Base-by-base conservation (phyloP, 495 filamentous ascomycete species). In the Bacidia rubella region DNA sequence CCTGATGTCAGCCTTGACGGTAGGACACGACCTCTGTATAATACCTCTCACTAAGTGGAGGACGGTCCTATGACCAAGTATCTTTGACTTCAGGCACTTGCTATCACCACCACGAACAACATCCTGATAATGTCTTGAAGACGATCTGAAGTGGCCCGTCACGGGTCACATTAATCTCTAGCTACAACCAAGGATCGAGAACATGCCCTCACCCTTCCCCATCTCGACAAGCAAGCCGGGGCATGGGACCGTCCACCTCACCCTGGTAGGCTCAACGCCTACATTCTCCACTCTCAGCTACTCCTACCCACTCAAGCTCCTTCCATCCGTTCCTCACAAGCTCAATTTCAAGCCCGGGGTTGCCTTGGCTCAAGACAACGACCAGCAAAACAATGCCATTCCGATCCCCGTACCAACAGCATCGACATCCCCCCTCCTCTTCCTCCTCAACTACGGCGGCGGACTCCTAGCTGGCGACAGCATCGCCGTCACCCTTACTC, bases 301-400 rank as follows among this genome's bases (percentile, higher is more conserved):
- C 67, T 85, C 92, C 64, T 98, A 96, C 62, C 92, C 92, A 10
- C 77, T 98, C 29, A 98, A 98, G 64, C 82, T 98, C 29, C 82
- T 98, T 61, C 89, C 17, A 68, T 80, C 41, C 56, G 63, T 61
- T 15, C 74, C 66, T 11, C 76, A 81, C 35, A 71, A 67, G 47
- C 58, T 69, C 25, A 21, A 7, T 49, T 26, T 21, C 11, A 50
- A 27, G 15, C 11, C 15, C 7, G 22, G 2, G 11, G 2, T 15
- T 29, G 27, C 25, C 17, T 25, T 38, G 26, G 7, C 12, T 22
- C 24, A 11, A 12, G 23, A 12, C 41, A 40, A 9, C 2, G n/a
- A 22, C 2, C 11, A 46, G n/a, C 10, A 47, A 3, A 11, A 27
- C 20, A 40, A 54, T 1, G 2, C 27, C 2, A 23, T 21, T 3